Conservation (phyloP, 116 monocot genomes). For the Phalaenopsis hybrid region DNA sequence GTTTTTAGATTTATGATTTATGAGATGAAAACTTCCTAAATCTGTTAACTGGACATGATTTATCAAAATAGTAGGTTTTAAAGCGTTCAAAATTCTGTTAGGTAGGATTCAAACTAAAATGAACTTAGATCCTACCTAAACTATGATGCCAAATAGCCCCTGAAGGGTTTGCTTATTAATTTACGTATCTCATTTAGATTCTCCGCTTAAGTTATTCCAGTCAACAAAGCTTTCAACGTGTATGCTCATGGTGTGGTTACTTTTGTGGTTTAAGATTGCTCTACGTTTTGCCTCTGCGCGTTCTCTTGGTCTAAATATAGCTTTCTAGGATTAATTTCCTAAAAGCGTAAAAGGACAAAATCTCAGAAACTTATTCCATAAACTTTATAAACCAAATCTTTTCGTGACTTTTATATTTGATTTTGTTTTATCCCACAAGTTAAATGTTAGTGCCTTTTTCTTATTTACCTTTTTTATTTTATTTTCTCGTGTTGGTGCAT, state of each 20-base stretch:
- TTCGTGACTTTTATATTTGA: background rate
- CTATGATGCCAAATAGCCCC: too few species aligned
- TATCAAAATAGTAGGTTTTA: too few species aligned
- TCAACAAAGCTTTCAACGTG: too few species aligned
- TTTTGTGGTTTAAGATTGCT: too few species aligned
- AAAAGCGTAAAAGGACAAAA: background rate
- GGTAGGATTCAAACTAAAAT: too few species aligned
- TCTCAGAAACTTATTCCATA: background rate
- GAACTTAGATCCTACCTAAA: too few species aligned
- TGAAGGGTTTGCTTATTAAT: too few species aligned
- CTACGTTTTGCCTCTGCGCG: background rate
- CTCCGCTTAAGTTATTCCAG: too few species aligned
- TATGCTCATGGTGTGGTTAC: too few species aligned
- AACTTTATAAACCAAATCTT: background rate
- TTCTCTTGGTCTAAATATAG: background rate
- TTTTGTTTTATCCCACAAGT: background rate
- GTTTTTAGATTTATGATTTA: background rate
- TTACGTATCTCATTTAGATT: too few species aligned
- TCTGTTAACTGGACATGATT: too few species aligned
- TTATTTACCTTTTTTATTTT: background rate
- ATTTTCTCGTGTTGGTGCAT: background rate
- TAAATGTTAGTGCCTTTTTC: background rate
- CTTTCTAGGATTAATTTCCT: background rate
- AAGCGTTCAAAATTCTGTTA: too few species aligned
- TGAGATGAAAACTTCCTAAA: background rate